Evolutionary conservation across 73 alveolate species (phyloP).

Genomic region (Blepharisma japonicum): DNA sequence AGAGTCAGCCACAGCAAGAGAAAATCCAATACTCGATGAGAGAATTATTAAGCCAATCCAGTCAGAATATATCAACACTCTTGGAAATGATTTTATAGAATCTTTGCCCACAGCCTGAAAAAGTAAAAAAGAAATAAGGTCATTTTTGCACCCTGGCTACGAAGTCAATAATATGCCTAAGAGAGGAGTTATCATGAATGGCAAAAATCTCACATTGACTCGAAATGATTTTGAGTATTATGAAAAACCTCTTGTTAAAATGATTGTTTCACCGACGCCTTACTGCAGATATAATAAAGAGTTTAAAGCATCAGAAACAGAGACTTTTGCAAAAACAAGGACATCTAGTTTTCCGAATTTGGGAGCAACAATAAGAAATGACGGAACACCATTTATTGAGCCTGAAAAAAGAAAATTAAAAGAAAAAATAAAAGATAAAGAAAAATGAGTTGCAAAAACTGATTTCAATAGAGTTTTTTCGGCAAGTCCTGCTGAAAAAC

Average conservation of each 20-base stretch:
- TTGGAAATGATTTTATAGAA: neutral
- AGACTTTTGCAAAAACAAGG: constrained; percentile 24
- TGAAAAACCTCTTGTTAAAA: constrained; percentile 18
- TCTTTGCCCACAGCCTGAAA: constrained; percentile 31
- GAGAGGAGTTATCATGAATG: constrained; percentile 1
- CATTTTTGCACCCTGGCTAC: constrained; percentile 47
- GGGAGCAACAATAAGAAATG: constrained; percentile 23
- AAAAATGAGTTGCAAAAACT: neutral
- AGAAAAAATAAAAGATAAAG: neutral
- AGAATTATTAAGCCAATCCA: constrained; percentile 6
- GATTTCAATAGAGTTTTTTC: constrained; percentile 22
- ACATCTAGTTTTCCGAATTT: neutral
- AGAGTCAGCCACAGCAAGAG: neutral
- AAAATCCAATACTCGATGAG: constrained; percentile 12
- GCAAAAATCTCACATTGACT: neutral
- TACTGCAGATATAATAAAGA: constrained; percentile 19
- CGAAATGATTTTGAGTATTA: constrained; percentile 12
- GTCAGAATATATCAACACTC: constrained; percentile 16
- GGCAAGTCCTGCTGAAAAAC: neutral
- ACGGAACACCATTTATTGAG: constrained; percentile 6
- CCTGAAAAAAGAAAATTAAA: neutral
- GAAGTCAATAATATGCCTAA: constrained; percentile 39
- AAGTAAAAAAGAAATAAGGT: constrained; percentile 40
- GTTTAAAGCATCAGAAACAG: neutral
- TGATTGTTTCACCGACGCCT: neutral